Evolutionary conservation across 257 asterid genomes (phyloP).

Genomic region (Gentiana straminea): DNA sequence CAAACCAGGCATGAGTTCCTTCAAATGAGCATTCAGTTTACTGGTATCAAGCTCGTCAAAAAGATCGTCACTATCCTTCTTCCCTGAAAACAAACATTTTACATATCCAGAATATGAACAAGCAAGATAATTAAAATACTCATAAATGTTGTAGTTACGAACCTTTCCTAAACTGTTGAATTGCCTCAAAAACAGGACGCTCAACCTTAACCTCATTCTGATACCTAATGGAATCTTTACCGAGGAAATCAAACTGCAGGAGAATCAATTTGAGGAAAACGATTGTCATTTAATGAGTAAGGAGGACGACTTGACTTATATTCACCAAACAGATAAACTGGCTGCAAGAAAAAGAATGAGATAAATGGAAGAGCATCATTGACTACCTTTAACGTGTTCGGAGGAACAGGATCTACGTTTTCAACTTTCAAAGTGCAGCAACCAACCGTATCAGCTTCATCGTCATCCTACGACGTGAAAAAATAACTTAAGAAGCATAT

Average conservation of each 20-base stretch:
- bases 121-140: no score
- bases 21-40: slow-evolving; percentile 86
- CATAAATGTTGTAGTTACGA: slow-evolving; percentile 11
- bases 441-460: slow-evolving; percentile 99
- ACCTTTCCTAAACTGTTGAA: slow-evolving; percentile 89
- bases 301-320: neutral
- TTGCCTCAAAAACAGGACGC: slow-evolving; percentile 71
- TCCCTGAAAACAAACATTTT: slow-evolving; percentile 34
- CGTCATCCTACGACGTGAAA: slow-evolving; percentile 65
- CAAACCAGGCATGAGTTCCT: slow-evolving; percentile 98
- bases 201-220: slow-evolving; percentile 75
- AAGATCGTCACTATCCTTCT: slow-evolving; percentile 62
- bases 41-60: slow-evolving; percentile 90
- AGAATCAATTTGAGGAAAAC: slow-evolving; percentile 5
- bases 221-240: slow-evolving; percentile 97
- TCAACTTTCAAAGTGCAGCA: slow-evolving; percentile 98
- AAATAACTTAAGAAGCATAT: neutral
- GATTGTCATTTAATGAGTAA: slow-evolving; percentile 1
- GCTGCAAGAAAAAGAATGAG: neutral
- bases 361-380: neutral
- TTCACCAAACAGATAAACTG: no score
- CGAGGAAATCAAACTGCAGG: slow-evolving; percentile 95
- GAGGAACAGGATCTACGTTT: slow-evolving; percentile 90
- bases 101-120: neutral
- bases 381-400: slow-evolving; percentile 76